phyloP scores from a whole-genome alignment of 1,284 basidiomycete genomes.

The Cutaneotrichosporon sp. region DNA sequence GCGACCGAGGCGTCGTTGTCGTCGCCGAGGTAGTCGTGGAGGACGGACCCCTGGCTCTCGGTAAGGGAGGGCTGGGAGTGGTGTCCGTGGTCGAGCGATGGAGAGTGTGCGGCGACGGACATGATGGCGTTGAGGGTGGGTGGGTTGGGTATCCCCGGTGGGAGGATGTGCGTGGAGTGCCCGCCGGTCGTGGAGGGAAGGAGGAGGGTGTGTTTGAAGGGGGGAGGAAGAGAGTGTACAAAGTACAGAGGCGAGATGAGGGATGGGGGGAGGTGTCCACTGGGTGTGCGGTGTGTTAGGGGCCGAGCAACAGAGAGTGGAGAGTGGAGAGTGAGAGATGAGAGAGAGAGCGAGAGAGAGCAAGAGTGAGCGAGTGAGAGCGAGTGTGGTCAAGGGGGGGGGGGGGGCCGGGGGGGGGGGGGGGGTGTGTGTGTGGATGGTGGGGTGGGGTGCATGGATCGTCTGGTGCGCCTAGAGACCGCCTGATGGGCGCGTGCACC shows the following conservation, averaged over 20 bases:
- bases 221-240: not conserved
- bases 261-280: not conserved
- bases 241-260: not conserved
- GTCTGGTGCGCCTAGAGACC: too few species aligned
- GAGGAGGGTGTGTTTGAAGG: not conserved
- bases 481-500: too few species aligned
- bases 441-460: too few species aligned
- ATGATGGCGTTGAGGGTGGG: not conserved
- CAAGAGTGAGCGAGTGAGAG: not conserved
- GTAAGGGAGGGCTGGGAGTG: not conserved
- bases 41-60: constrained; percentile 4
- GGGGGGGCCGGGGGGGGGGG: not conserved
- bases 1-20: constrained; percentile 3
- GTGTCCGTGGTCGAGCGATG: not conserved
- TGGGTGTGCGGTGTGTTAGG: not conserved
- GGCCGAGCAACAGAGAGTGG: not conserved
- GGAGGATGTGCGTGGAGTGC: not conserved
- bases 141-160: not conserved
- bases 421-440: not conserved
- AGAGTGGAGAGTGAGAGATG: not conserved
- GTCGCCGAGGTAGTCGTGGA: constrained; percentile 6
- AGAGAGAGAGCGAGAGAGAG: too few species aligned
- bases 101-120: not conserved
- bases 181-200: not conserved
- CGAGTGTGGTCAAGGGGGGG: not conserved